Base-by-base conservation (phyloP, 371 early-diverging fungal species). In the Mortierella sp. region DNA sequence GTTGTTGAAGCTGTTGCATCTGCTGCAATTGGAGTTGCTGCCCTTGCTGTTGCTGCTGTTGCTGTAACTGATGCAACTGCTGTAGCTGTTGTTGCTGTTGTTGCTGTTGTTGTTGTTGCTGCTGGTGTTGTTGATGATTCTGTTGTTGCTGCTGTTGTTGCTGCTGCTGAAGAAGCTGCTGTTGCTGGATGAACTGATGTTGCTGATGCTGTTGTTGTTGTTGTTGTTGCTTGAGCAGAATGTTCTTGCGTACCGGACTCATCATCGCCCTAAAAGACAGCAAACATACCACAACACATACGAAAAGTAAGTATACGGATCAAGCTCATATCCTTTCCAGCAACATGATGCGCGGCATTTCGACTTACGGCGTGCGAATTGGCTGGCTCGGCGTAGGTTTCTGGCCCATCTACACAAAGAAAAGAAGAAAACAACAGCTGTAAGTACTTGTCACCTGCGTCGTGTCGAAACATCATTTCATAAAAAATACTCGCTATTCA, bases 51-150 rank as follows among this genome's bases (percentile, higher is more conserved):
- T 74, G 69, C 45, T 64, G 68, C 22, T 61, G 52, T 43, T 64
- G 69, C n/a, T 50, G 68, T 19, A 61, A 64, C 19, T 45, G 64
- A 24, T 74, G 67, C 26, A 41, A 64, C 45, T 68, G 68, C 29
- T 74, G 75, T 6, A 48, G 63, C 16, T 76, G 69, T 24, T 76
- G 76, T 41, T 70, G 76, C 16, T 76, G 76, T 24, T 70, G 76
- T 22, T 76, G 71, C 37, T 58, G 71, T 24, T 65, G 71, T 58
- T 76, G 76, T 31, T 70, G 76, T 19, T 45, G 66, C 22, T 76
- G 76, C 9, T 75, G 69, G 5, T 75, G 76, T 16, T 70, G 71
- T 34, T 69, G 77, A 0, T 72, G 77, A 22, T 68, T 68, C 43
- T 71, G 72, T 16, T 68, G 77, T 11, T 72, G 64, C 6, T 68